Conservation (phyloP, 1,284 basidiomycete species). For the Schizophyllum commune region DNA sequence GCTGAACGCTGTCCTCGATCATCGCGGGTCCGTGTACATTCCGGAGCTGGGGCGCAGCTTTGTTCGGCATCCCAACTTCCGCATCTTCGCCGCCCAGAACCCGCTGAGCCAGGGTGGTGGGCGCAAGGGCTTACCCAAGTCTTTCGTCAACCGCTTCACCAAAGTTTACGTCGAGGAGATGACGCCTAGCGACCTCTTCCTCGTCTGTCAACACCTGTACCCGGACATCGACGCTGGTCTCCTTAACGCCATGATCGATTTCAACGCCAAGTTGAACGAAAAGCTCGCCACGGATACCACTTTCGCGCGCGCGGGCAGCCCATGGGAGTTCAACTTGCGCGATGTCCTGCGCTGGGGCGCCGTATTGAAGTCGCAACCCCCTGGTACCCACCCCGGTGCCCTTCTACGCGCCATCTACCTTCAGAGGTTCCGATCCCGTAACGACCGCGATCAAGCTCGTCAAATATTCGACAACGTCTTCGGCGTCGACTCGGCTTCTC, state of each 20-base stretch:
- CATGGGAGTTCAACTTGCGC: constrained; percentile 99
- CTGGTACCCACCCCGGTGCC: constrained; percentile 48
- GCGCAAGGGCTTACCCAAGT: constrained; percentile 95
- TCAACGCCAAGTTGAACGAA: constrained; percentile 71
- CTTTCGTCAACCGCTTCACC: constrained; percentile 96
- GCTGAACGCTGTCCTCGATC: constrained; percentile 94
- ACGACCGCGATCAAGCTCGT: constrained; percentile 60
- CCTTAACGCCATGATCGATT: constrained; percentile 77
- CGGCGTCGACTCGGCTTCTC: constrained; percentile 23
- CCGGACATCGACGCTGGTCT: constrained; percentile 48
- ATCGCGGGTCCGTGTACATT: constrained; percentile 92
- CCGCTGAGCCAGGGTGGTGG: constrained; percentile 95
- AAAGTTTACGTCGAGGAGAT: constrained; percentile 94
- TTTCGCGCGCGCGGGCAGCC: constrained; percentile 82
- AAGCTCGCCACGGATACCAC: constrained; percentile 60
- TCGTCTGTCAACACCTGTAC: constrained; percentile 76
- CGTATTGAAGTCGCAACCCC: constrained; percentile 35
- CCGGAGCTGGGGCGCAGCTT: constrained; percentile 94
- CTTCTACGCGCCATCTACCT: constrained; percentile 74
- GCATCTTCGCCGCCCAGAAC: constrained; percentile 98
- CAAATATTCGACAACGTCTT: constrained; percentile 63
- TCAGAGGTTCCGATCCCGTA: constrained; percentile 73
- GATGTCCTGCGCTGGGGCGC: constrained; percentile 89
- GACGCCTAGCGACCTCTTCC: constrained; percentile 67
- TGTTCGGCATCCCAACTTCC: constrained; percentile 82